Conservation (phyloP, 371 early-diverging fungal species). For the Lichtheimia corymbifera region DNA sequence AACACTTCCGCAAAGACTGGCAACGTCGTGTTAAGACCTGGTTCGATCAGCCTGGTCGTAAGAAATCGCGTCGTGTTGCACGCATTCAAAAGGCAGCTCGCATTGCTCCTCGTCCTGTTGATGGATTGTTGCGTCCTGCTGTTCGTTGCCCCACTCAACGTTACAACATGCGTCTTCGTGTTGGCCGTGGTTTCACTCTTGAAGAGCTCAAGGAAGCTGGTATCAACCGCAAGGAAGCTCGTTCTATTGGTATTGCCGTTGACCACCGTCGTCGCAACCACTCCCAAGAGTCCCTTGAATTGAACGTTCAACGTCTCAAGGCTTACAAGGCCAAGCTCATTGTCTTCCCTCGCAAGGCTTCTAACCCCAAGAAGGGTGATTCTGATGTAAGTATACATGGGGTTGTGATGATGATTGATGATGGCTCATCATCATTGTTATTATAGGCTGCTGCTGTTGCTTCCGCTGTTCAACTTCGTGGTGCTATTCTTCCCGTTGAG, state of each 20-base stretch:
- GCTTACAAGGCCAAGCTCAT: conserved; percentile 94
- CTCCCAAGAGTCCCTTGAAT: conserved; percentile 92
- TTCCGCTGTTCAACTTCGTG: conserved; percentile 74
- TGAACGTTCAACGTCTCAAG: conserved; percentile 97
- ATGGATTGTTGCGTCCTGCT: conserved; percentile 97
- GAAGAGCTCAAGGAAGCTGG: conserved; percentile 99
- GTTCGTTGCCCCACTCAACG: conserved; percentile 97
- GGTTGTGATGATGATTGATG: background rate
- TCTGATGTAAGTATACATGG: conserved; percentile 34
- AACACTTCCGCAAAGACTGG: conserved; percentile 99
- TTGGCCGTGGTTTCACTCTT: conserved; percentile 98
- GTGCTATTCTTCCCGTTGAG: conserved; percentile 75
- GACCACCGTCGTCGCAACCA: conserved; percentile 98
- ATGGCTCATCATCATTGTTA: background rate
- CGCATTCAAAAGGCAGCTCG: conserved; percentile 95
- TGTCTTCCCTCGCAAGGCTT: conserved; percentile 92
- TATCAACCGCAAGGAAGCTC: conserved; percentile 93
- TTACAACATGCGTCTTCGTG: conserved; percentile 99
- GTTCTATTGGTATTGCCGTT: conserved; percentile 96
- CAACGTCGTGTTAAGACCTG: conserved; percentile 97
- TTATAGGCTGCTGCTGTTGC: conserved; percentile 65
- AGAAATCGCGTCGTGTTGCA: conserved; percentile 86
- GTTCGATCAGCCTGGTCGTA: conserved; percentile 99
- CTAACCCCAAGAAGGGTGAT: conserved; percentile 84
- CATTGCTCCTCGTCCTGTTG: conserved; percentile 97